These are phyloP conservation scores for Leccinellum luteum DNA, from an alignment of 768 basidiomycete species.

Conservation along the genomic window DNA sequence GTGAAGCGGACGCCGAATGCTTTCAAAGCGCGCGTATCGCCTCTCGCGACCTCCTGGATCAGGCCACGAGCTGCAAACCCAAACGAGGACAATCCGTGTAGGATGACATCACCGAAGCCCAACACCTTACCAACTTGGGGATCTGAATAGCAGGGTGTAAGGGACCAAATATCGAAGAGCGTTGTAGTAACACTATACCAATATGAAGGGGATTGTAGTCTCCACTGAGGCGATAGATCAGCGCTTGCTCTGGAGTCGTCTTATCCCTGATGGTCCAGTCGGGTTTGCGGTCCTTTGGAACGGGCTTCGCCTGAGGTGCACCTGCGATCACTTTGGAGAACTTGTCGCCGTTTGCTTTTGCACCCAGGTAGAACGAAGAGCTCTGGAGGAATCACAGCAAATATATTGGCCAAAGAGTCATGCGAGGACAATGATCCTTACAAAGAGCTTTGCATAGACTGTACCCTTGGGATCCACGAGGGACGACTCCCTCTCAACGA, in stretches of 20 bases:
- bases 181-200: slow-evolving; percentile 41
- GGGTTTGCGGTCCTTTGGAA: slow-evolving; percentile 59
- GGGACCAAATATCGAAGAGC: background rate
- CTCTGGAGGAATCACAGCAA: slow-evolving; percentile 34
- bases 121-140: slow-evolving; percentile 66
- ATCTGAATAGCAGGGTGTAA: slow-evolving; percentile 41
- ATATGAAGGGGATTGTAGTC: slow-evolving; percentile 81
- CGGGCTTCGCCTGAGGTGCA: slow-evolving; percentile 57
- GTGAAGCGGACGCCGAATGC: slow-evolving; percentile 78
- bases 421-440: slow-evolving; percentile 26
- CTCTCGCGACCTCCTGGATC: slow-evolving; percentile 58
- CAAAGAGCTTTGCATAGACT: slow-evolving; percentile 62
- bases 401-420: background rate
- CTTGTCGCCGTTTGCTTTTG: slow-evolving; percentile 58
- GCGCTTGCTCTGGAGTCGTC: slow-evolving; percentile 63
- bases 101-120: slow-evolving; percentile 82
- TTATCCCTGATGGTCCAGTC: slow-evolving; percentile 61
- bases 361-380: slow-evolving; percentile 69
- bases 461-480: slow-evolving; percentile 63
- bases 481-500: slow-evolving; percentile 59
- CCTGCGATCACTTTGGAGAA: slow-evolving; percentile 61
- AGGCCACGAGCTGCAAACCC: slow-evolving; percentile 81
- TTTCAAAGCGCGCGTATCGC: slow-evolving; percentile 59
- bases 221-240: slow-evolving; percentile 70
- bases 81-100: slow-evolving; percentile 80